phyloP scores from a whole-genome alignment of 257 asterid genomes.

The Parsonsia alboflavescens region DNA sequence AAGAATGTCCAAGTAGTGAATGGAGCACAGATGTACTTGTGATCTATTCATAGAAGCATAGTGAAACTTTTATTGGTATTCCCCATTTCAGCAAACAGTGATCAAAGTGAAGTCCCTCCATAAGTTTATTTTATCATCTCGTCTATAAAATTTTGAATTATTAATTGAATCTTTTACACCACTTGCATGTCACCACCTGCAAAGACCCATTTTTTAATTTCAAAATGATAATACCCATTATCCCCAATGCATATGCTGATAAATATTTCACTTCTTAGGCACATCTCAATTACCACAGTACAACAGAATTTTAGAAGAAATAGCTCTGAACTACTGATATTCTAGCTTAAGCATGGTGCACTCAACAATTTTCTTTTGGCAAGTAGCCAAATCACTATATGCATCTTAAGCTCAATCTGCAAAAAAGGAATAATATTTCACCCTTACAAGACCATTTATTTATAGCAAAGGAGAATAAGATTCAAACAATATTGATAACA shows the following conservation, averaged over 20 bases:
- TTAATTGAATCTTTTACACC: no score
- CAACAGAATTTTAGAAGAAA: no score
- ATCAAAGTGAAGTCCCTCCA: neutral
- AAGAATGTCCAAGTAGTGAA: neutral
- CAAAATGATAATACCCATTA: no score
- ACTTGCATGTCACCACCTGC: no score
- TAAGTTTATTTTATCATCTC: neutral
- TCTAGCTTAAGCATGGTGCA: no score
- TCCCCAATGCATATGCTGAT: no score
- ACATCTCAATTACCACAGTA: no score
- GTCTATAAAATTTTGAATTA: no score
- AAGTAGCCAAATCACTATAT: no score
- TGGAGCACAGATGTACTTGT: neutral
- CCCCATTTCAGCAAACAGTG: neutral
- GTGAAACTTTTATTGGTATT: neutral
- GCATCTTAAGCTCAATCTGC: conserved; percentile 7
- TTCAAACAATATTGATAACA: neutral
- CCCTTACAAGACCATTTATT: neutral
- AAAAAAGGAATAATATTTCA: neutral
- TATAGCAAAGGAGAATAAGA: neutral
- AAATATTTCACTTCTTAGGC: neutral
- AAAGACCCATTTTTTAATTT: no score
- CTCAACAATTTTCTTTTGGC: no score
- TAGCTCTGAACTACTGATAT: no score
- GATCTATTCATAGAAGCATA: neutral